Percentiles rank a stretch among this genome's conserved stretches.
Conservation (phyloP, 495 filamentous ascomycete species). For the Daldinia decipiens region DNA sequence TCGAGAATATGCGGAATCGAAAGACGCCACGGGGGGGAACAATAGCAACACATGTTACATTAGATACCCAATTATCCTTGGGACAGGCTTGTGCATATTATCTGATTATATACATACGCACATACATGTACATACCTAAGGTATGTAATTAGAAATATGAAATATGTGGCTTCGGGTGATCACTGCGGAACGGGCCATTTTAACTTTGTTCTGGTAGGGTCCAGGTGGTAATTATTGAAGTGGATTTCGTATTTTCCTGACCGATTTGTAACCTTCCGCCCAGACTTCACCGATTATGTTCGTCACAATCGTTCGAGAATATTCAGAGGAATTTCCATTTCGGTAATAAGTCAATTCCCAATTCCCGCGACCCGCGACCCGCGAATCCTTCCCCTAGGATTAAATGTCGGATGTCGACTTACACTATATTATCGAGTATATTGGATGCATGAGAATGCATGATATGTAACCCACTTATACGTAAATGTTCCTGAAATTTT, state of each 20-base stretch:
- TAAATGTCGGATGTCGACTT: constrained; percentile 5
- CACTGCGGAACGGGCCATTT: constrained; percentile 42
- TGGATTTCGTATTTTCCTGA: constrained; percentile 24
- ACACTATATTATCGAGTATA: constrained; percentile 5
- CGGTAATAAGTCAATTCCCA: constrained; percentile 4
- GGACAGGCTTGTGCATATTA: not conserved
- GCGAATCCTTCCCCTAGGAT: not conserved
- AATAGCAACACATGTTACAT: constrained; percentile 10
- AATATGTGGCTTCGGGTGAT: constrained; percentile 35
- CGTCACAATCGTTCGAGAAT: constrained; percentile 4
- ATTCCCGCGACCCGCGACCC: no score
- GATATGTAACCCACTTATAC: constrained; percentile 9
- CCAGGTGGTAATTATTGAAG: constrained; percentile 13
- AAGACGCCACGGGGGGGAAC: constrained; percentile 9
- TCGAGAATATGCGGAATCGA: constrained; percentile 22
- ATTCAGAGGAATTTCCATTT: not conserved
- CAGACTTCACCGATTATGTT: not conserved
- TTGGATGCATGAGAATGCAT: not conserved
- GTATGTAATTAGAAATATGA: constrained; percentile 28
- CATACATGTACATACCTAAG: not conserved
- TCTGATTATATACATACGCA: constrained; percentile 10
- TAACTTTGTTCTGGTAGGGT: constrained; percentile 27
- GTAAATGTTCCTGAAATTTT: constrained; percentile 11
- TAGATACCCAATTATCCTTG: not conserved
- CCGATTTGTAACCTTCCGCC: not conserved